Evolutionary conservation across 345 rosid genomes (phyloP).

Genomic region (Corchorus olitorius): DNA sequence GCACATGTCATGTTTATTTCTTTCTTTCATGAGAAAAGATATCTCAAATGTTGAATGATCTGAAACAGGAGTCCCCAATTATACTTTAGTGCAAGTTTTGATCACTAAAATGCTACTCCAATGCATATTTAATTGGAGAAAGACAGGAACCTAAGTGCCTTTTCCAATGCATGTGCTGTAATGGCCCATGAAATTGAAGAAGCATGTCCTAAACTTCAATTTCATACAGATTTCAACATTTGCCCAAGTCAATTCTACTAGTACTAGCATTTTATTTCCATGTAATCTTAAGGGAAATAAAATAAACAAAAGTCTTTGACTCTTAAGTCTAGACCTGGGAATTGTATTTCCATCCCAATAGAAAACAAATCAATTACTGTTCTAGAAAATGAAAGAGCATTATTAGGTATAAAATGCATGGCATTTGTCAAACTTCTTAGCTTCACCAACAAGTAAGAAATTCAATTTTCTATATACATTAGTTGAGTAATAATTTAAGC

Average conservation of each 20-base stretch:
- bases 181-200: neutral
- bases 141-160: neutral
- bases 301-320: too few relatives aligned
- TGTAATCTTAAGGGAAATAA: neutral
- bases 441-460: neutral
- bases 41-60: constrained; percentile 8
- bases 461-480: neutral
- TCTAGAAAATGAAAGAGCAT: neutral
- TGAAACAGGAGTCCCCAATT: neutral
- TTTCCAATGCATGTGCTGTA: neutral
- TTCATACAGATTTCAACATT: neutral
- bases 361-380: neutral
- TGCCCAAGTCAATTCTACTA: neutral
- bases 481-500: neutral
- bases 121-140: too few relatives aligned
- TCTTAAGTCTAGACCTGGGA: neutral
- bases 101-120: too few relatives aligned
- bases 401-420: neutral
- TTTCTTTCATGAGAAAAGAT: neutral
- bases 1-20: neutral
- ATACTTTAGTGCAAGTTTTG: neutral
- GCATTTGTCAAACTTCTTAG: neutral
- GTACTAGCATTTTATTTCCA: neutral
- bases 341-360: neutral
- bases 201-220: neutral